phyloP scores from a whole-genome alignment of 73 alveolate genomes.

The Breviolum minutum region DNA sequence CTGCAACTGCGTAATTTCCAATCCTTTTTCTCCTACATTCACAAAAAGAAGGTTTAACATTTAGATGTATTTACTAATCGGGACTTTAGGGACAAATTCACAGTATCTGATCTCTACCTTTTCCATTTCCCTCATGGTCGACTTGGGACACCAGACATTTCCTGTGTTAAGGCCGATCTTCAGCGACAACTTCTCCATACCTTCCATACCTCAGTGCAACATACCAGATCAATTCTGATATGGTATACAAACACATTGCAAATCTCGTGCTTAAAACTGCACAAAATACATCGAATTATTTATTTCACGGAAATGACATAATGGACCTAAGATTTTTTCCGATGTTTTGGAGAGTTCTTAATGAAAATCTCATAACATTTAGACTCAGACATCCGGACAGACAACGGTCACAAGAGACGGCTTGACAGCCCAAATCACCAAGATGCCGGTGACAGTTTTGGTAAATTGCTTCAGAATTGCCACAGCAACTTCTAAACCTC shows the following conservation, averaged over 20 bases:
- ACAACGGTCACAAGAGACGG: no score
- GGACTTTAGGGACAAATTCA: no score
- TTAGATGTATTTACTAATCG: no score
- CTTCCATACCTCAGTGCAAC: not conserved
- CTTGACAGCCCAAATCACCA: not conserved
- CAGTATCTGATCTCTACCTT: no score
- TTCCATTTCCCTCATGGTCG: not conserved
- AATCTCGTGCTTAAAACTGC: not conserved
- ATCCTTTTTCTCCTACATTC: no score
- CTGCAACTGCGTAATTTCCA: no score
- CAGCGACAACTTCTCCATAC: constrained; percentile 7
- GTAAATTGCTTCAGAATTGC: constrained; percentile 31
- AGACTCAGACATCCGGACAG: no score
- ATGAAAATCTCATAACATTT: no score
- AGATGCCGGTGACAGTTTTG: constrained; percentile 12
- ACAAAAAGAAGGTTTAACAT: no score
- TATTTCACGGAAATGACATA: no score
- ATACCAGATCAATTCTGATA: not conserved
- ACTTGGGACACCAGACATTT: not conserved
- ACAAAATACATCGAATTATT: not conserved
- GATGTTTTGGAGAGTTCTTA: no score
- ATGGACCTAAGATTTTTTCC: no score
- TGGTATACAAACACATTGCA: not conserved
- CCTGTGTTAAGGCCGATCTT: constrained; percentile 89
- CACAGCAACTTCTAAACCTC: constrained; percentile 43